These are phyloP conservation scores for Cercospora sojina DNA, from an alignment of 2,329 filamentous ascomycete species.

Conservation along the genomic window DNA sequence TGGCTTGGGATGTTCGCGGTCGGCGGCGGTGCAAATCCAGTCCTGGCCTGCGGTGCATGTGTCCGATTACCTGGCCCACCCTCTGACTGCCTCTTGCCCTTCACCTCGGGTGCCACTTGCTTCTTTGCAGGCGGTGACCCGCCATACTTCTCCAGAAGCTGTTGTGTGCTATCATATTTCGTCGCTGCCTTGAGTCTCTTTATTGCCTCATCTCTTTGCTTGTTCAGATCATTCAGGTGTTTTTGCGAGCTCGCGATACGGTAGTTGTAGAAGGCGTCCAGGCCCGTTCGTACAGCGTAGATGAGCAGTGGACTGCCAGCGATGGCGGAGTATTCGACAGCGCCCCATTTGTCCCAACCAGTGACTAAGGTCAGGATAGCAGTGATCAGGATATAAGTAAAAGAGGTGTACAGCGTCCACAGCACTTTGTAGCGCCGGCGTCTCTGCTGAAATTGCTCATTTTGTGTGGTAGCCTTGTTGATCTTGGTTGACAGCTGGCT, in stretches of 20 bases:
- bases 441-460: conserved; percentile 70
- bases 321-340: conserved; percentile 74
- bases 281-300: conserved; percentile 66
- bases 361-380: conserved; percentile 82
- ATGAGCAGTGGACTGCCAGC: conserved; percentile 73
- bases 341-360: conserved; percentile 74
- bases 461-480: conserved; percentile 65
- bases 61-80: conserved; percentile 20
- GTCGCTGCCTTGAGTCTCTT: conserved; percentile 93
- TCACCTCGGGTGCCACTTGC: conserved; percentile 41
- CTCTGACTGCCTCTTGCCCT: conserved; percentile 31
- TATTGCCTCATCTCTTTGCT: conserved; percentile 81
- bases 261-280: conserved; percentile 75
- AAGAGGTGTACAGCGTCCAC: conserved; percentile 84
- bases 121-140: conserved; percentile 52
- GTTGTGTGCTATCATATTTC: conserved; percentile 91
- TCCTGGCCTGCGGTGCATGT: conserved; percentile 48
- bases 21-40: conserved; percentile 59
- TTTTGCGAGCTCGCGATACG: conserved; percentile 69
- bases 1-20: conserved; percentile 62
- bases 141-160: conserved; percentile 92
- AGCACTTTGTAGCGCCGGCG: conserved; percentile 79
- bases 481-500: conserved; percentile 82
- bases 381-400: conserved; percentile 84
- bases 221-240: conserved; percentile 71